A percentile compares a stretch with the other conserved stretches of the same genome.
phyloP scores from a whole-genome alignment of 768 basidiomycete species.

The Boletus reticuloceps region DNA sequence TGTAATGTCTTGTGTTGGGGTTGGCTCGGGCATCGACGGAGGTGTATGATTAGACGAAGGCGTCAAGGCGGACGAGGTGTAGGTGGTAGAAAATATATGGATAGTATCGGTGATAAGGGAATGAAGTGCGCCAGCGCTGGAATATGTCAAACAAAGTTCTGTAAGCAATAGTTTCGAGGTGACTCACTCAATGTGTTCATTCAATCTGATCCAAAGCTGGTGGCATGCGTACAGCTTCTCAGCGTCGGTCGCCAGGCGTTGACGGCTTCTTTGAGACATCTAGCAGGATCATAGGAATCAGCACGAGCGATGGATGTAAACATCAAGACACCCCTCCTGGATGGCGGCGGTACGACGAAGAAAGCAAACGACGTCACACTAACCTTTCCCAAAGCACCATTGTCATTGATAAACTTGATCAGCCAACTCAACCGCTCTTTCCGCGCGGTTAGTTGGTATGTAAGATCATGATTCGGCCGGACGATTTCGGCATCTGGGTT shows the following conservation, averaged over 20 bases:
- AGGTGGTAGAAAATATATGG: slow-evolving; percentile 57
- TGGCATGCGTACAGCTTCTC: slow-evolving; percentile 83
- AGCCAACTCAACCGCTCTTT: slow-evolving; percentile 79
- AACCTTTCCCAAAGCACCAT: slow-evolving; percentile 75
- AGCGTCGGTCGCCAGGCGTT: slow-evolving; percentile 74
- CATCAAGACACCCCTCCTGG: background rate
- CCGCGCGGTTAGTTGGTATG: slow-evolving; percentile 70
- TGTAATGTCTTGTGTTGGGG: slow-evolving; percentile 69
- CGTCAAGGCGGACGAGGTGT: slow-evolving; percentile 9
- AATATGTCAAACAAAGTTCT: background rate
- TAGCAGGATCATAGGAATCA: slow-evolving; percentile 29
- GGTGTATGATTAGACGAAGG: slow-evolving; percentile 12
- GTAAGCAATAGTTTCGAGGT: background rate
- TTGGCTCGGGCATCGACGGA: slow-evolving; percentile 41
- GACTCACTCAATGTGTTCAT: slow-evolving; percentile 61
- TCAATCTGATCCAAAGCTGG: slow-evolving; percentile 78
- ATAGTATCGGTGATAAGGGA: slow-evolving; percentile 73
- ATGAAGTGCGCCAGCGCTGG: slow-evolving; percentile 53
- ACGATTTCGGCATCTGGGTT: slow-evolving; percentile 62
- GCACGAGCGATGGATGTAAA: background rate
- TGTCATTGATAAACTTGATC: slow-evolving; percentile 88
- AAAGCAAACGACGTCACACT: slow-evolving; percentile 3
- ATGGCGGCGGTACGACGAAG: background rate
- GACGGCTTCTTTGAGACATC: slow-evolving; percentile 80
- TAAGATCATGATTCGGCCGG: slow-evolving; percentile 73